Percentiles rank a stretch among this genome's conserved stretches.
phyloP scores from a whole-genome alignment of 1,284 basidiomycete species.

The Cystobasidiaceae sp. region DNA sequence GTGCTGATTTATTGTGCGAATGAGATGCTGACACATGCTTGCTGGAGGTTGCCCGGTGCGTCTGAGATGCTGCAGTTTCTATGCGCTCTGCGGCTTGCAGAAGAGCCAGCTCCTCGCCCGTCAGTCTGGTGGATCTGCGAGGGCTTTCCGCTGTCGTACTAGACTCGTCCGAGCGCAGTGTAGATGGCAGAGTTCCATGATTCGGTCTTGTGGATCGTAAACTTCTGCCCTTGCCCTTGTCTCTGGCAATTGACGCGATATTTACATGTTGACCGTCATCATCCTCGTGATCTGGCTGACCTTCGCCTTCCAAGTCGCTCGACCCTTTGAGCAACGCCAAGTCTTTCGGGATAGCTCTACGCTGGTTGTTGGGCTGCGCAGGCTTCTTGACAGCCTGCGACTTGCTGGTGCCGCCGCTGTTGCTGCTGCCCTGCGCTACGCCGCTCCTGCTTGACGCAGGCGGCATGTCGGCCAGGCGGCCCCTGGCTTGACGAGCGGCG shows the following conservation, averaged over 20 bases:
- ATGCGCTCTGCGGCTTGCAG: background rate
- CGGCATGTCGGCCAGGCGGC: slow-evolving; percentile 8
- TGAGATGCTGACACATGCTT: no score
- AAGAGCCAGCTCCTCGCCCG: slow-evolving; percentile 13
- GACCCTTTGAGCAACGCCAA: slow-evolving; percentile 6
- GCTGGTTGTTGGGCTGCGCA: background rate
- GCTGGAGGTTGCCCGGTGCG: no score
- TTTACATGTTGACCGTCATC: background rate
- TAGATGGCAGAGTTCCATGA: background rate
- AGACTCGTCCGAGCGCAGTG: background rate
- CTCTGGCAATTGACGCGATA: background rate
- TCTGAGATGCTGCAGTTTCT: background rate
- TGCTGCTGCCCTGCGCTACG: slow-evolving; percentile 10
- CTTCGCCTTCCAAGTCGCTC: slow-evolving; percentile 21
- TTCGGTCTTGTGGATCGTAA: background rate
- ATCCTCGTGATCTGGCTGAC: slow-evolving; percentile 15
- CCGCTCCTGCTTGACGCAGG: slow-evolving; percentile 15
- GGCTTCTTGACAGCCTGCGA: background rate
- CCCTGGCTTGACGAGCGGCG: background rate
- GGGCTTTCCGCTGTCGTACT: background rate
- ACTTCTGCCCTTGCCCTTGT: background rate
- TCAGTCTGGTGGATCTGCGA: slow-evolving; percentile 18
- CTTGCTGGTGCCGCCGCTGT: slow-evolving; percentile 9
- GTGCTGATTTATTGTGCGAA: background rate
- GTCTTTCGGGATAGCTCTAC: slow-evolving; percentile 14